phyloP scores from a whole-genome alignment of 2,329 filamentous ascomycete species.

The Pseudogymnoascus sp. region DNA sequence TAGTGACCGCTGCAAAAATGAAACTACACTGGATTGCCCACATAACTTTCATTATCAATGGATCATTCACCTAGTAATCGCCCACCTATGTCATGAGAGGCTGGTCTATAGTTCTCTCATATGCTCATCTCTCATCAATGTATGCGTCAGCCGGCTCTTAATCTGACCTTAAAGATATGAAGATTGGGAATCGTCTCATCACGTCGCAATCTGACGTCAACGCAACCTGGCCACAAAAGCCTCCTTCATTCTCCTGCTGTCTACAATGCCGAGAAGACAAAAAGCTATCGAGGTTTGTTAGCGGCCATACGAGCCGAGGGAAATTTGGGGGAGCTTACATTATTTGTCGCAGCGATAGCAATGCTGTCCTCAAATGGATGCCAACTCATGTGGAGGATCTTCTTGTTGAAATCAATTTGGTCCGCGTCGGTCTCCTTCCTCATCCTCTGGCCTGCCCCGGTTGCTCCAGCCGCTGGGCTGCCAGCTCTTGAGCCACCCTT shows the following conservation, averaged over 20 bases:
- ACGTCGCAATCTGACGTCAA: conserved; percentile 25
- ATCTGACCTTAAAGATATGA: conserved; percentile 3
- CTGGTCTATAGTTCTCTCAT: conserved; percentile 7
- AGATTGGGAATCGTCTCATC: conserved; percentile 6
- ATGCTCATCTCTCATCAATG: conserved; percentile 11
- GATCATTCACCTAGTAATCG: conserved; percentile 7
- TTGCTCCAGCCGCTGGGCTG: conserved; percentile 67
- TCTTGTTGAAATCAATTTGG: conserved; percentile 99
- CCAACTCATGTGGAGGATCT: conserved; percentile 99
- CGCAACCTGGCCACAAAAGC: conserved; percentile 24
- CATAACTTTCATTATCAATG: conserved; percentile 8
- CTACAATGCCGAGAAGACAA: conserved; percentile 71
- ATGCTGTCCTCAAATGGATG: conserved; percentile 99
- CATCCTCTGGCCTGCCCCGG: conserved; percentile 84
- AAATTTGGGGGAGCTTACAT: conserved; percentile 59
- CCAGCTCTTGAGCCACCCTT: conserved; percentile 81
- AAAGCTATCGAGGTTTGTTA: conserved; percentile 43
- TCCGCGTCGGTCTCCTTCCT: conserved; percentile 98
- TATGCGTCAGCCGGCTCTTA: conserved; percentile 8
- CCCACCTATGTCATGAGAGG: conserved; percentile 5
- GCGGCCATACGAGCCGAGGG: neutral
- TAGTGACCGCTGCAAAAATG: neutral
- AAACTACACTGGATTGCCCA: conserved; percentile 1
- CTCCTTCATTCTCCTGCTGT: conserved; percentile 21
- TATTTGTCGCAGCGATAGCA: conserved; percentile 98